Evolutionary conservation across 768 basidiomycete species (phyloP).

Genomic region (Russula brevipes): DNA sequence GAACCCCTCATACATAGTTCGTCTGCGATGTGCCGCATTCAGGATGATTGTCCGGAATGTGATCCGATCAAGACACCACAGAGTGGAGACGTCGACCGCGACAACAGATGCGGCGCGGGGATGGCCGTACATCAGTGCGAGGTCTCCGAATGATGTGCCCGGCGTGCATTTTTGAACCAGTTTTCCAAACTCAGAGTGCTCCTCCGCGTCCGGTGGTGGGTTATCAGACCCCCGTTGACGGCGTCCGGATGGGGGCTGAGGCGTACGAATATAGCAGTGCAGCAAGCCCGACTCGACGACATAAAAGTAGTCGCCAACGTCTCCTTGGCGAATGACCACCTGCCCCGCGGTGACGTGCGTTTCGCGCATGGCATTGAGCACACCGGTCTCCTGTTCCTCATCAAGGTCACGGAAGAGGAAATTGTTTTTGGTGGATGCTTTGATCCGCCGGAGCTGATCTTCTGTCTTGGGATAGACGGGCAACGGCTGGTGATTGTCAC

Average conservation of each 20-base stretch:
- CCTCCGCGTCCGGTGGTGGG: slow-evolving; percentile 35
- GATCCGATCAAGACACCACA: slow-evolving; percentile 96
- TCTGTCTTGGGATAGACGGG: slow-evolving; percentile 74
- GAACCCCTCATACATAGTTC: slow-evolving; percentile 97
- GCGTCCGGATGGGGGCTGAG: slow-evolving; percentile 44
- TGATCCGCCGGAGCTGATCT: slow-evolving; percentile 85
- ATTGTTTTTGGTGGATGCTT: slow-evolving; percentile 77
- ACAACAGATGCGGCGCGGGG: slow-evolving; percentile 93
- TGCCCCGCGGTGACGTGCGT: slow-evolving; percentile 62
- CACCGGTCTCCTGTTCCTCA: slow-evolving; percentile 91
- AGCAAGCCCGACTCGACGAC: slow-evolving; percentile 88
- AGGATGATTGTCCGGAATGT: slow-evolving; percentile 98
- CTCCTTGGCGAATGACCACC: slow-evolving; percentile 95
- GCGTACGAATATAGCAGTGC: slow-evolving; percentile 74
- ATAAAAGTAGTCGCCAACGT: slow-evolving; percentile 96
- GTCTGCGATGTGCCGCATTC: slow-evolving; percentile 82
- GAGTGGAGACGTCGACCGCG: slow-evolving; percentile 70
- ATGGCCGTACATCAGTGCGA: slow-evolving; percentile 97
- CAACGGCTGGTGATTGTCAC: slow-evolving; percentile 56
- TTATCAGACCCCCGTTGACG: slow-evolving; percentile 49
- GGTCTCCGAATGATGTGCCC: slow-evolving; percentile 88
- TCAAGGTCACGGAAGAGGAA: slow-evolving; percentile 96
- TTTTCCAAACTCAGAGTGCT: slow-evolving; percentile 66
- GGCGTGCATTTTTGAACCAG: slow-evolving; percentile 82
- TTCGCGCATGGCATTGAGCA: slow-evolving; percentile 95